These are phyloP conservation scores for Candida glaebosa DNA, from an alignment of 805 yeast species.

Conservation along the genomic window DNA sequence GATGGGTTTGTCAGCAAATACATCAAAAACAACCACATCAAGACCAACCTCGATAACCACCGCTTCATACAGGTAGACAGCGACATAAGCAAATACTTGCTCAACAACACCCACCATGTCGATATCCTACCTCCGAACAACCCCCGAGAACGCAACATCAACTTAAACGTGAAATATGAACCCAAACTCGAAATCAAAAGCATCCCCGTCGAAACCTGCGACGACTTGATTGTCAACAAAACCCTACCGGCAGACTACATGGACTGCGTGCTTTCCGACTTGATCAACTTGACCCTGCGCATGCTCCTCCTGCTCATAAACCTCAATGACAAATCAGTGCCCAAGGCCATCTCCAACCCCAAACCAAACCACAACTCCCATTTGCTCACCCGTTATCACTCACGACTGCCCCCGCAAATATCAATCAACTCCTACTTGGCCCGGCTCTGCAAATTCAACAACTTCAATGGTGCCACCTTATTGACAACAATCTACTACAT, in stretches of 20 bases:
- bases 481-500: constrained; percentile 85
- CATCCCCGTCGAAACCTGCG: neutral
- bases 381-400: constrained; percentile 81
- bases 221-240: constrained; percentile 9
- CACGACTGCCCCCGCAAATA: constrained; percentile 87
- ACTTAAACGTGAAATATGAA: neutral
- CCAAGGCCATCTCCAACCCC: constrained; percentile 28
- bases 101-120: neutral
- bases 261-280: constrained; percentile 65
- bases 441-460: constrained; percentile 78
- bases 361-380: constrained; percentile 17
- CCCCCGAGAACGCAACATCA: neutral
- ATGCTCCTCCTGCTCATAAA: constrained; percentile 75
- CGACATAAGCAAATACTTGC: neutral
- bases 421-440: constrained; percentile 73
- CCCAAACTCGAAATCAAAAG: constrained; percentile 2
- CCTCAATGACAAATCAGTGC: constrained; percentile 63
- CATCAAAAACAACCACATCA: constrained; percentile 14
- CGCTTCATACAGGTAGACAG: constrained; percentile 7
- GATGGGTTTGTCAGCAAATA: constrained; percentile 23
- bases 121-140: neutral
- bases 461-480: constrained; percentile 78
- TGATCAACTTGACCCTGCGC: constrained; percentile 69
- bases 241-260: constrained; percentile 51
- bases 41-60: constrained; percentile 13